Base-by-base conservation (phyloP, 768 basidiomycete genomes). In the Amanita muscaria region DNA sequence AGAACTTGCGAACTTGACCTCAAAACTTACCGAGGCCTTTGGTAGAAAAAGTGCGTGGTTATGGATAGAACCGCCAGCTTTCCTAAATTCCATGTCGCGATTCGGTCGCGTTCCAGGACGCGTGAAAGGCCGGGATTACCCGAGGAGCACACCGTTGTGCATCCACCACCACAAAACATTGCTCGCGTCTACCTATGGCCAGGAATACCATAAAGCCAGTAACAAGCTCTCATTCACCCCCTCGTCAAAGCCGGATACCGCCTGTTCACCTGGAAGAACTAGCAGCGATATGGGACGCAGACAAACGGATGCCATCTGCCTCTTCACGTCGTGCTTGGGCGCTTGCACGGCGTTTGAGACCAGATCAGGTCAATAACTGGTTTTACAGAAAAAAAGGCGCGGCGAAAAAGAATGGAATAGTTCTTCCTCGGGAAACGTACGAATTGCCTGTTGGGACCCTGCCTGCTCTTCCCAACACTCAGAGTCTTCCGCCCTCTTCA, bases 301-400 rank as follows among this genome's bases (percentile, higher is more conserved):
- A 72, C 41, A 54, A 50, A 34, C 62, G 68, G 16, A 64, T 65
- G 15, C 69, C 68, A 1, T 56, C 65, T n/a, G 48, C 53, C 7
- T 49, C 50, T 7, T 69, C 68, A 19, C 61, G 68, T 3, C 58
- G 61, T 10, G 58, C 61, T 6, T 70, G 69, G 69, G 61, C 65
- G 4, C 50, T 59, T 14, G 68, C 68, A 6, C 61, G 68, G 9
- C 59, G 61, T 31, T 35, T 70, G 40, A 56, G 59, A 21, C 66
- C 65, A 5, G 46, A 27, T 4, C 47, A 52, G 14, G 65, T 70
- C 1, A 55, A 70, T 48, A 53, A 48, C 9, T 72, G 69, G 67
- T 70, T 62, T 59, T 61, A 62, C 40, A 58, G 63, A 19, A 63
- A 64, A 19, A 61, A 62, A 30, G 52, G 46, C 11, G 21, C 49